Percentiles rank a stretch among this genome's conserved stretches.
Conservation (phyloP, 306 rosid genomes). For the Carpinus viminea region DNA sequence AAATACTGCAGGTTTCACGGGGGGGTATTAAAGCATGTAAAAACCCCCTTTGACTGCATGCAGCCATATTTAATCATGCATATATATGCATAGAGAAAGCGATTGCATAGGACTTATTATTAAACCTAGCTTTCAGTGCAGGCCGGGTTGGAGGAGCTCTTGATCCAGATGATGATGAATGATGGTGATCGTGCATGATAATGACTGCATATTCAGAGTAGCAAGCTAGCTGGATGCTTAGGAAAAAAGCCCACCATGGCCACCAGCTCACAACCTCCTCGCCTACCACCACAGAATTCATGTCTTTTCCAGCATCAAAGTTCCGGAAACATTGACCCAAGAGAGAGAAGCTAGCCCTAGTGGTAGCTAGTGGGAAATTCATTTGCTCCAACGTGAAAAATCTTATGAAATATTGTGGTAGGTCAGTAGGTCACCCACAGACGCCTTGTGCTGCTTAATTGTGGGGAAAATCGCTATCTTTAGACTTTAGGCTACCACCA, state of each 20-base stretch:
- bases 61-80: too few species aligned
- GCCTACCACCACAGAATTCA: slow-evolving; percentile 26
- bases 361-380: background rate
- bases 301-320: slow-evolving; percentile 19
- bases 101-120: background rate
- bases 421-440: background rate
- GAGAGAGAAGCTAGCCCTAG: slow-evolving; percentile 1
- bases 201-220: slow-evolving; percentile 1
- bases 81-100: background rate
- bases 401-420: background rate
- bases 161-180: too few species aligned
- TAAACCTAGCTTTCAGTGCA: slow-evolving; percentile 6
- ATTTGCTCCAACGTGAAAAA: slow-evolving; percentile 1
- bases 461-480: background rate
- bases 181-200: background rate
- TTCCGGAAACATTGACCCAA: slow-evolving; percentile 28
- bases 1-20: background rate
- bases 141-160: background rate
- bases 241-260: slow-evolving; percentile 24
- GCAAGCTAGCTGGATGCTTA: slow-evolving; percentile 2
- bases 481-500: slow-evolving; percentile 4
- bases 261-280: slow-evolving; percentile 9
- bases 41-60: background rate
- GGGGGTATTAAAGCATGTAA: background rate
- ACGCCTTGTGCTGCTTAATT: slow-evolving; percentile 5